phyloP scores from a whole-genome alignment of 139 green algal species.

The Axilococcus clingmanii region DNA sequence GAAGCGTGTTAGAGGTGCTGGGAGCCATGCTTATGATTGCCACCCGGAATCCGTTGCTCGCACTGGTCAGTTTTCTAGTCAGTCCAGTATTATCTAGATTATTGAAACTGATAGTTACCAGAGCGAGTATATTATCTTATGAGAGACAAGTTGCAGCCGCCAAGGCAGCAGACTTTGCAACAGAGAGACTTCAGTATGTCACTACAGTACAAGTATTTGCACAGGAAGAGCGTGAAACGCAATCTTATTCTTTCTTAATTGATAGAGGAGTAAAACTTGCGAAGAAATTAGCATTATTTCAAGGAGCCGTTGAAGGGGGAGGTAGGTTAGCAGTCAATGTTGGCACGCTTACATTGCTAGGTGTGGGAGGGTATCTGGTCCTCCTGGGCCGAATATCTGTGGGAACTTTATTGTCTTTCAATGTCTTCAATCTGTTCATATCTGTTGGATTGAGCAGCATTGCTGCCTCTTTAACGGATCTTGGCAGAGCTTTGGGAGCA shows the following conservation, averaged over 20 bases:
- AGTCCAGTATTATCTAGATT: slow-evolving; percentile 14
- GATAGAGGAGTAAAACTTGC: slow-evolving; percentile 4
- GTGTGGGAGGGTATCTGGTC: slow-evolving; percentile 22
- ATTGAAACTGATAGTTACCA: slow-evolving; percentile 16
- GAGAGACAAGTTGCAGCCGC: slow-evolving; percentile 11
- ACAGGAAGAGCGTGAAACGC: slow-evolving; percentile 10
- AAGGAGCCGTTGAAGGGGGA: slow-evolving; percentile 26
- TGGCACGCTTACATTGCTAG: slow-evolving; percentile 18
- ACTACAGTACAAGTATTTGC: slow-evolving; percentile 28
- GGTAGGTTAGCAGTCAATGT: slow-evolving; percentile 24
- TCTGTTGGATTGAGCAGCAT: slow-evolving; percentile 12
- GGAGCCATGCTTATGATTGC: slow-evolving; percentile 1
- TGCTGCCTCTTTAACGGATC: slow-evolving; percentile 17
- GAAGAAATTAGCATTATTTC: slow-evolving; percentile 16
- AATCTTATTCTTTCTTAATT: slow-evolving; percentile 1
- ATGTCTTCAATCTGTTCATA: slow-evolving; percentile 26
- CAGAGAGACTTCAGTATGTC: slow-evolving; percentile 14
- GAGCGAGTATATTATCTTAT: slow-evolving; percentile 10
- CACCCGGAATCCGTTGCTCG: slow-evolving; percentile 17
- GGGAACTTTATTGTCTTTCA: slow-evolving; percentile 11
- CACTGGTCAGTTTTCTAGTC: slow-evolving; percentile 11
- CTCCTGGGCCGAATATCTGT: slow-evolving; percentile 7
- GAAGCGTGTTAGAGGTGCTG: slow-evolving; percentile 16
- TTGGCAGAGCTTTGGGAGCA: slow-evolving; percentile 22
- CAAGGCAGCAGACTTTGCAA: slow-evolving; percentile 16